These are phyloP conservation scores for Colletotrichum sp. DNA, from an alignment of 2,329 filamentous ascomycete genomes.

Conservation along the genomic window DNA sequence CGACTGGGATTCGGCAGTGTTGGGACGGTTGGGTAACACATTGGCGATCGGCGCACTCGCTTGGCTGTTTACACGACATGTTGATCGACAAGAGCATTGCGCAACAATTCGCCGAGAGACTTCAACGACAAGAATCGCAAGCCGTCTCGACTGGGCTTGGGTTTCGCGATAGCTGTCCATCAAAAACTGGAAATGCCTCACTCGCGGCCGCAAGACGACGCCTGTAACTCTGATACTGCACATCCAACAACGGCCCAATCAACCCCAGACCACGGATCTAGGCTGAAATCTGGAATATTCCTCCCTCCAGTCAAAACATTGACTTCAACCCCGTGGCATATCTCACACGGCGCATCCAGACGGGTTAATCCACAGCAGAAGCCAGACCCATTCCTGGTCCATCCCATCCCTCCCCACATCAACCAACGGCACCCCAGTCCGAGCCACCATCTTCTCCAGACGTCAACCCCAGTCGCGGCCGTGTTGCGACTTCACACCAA, in stretches of 20 bases:
- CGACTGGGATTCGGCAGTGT: not conserved
- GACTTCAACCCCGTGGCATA: conserved; percentile 5
- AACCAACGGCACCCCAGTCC: not conserved
- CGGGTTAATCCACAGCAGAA: not conserved
- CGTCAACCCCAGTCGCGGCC: not conserved
- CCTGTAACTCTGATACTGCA: not conserved
- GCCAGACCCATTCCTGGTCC: not conserved
- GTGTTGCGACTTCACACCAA: not conserved
- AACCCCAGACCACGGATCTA: not conserved
- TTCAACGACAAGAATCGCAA: not conserved
- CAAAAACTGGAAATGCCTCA: not conserved
- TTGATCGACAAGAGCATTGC: not conserved
- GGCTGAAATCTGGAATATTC: not conserved
- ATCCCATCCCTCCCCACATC: conserved; percentile 1
- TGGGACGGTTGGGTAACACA: not conserved
- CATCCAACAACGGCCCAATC: not conserved
- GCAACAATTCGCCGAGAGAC: not conserved
- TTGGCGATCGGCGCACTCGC: not conserved
- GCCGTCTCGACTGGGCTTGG: not conserved
- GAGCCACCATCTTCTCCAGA: not conserved
- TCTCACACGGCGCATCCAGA: not conserved
- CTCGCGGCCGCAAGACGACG: not conserved
- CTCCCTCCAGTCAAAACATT: conserved; percentile 12
- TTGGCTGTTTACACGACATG: not conserved
- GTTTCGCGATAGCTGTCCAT: not conserved